Percentiles rank a stretch among this genome's conserved stretches.
phyloP scores from a whole-genome alignment of 257 asterid genomes.

The Rubia yunnanensis region DNA sequence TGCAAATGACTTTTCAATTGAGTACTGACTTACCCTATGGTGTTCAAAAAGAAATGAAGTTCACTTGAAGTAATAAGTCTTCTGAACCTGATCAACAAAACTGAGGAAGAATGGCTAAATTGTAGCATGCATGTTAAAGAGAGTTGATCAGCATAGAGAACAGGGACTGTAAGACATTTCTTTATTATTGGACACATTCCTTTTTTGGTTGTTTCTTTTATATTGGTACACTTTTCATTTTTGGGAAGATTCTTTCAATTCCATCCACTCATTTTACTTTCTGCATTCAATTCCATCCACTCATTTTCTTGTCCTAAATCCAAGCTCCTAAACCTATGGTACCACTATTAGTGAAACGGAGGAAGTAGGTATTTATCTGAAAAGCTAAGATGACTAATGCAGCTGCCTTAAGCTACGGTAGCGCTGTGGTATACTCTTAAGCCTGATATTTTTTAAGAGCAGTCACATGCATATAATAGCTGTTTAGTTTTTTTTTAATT shows the following conservation, averaged over 20 bases:
- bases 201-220: no score
- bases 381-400: neutral
- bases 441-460: no score
- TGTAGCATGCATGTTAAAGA: neutral
- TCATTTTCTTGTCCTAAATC: no score
- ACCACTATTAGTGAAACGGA: no score
- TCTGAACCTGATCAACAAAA: neutral
- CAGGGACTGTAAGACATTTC: no score
- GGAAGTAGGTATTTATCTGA: neutral
- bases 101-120: neutral
- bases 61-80: neutral
- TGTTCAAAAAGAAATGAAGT: neutral
- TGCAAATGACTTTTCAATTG: neutral
- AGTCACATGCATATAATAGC: neutral
- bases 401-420: neutral
- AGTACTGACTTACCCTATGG: neutral
- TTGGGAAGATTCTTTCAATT: no score
- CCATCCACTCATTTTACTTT: no score
- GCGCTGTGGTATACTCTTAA: neutral
- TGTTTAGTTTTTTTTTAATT: neutral
- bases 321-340: no score
- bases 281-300: no score
- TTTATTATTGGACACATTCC: no score
- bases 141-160: no score
- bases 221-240: no score